A percentile compares a stretch with the other conserved stretches of the same genome.
Conservation (phyloP, 23 red algal species). For the Gracilaria gracilis region DNA sequence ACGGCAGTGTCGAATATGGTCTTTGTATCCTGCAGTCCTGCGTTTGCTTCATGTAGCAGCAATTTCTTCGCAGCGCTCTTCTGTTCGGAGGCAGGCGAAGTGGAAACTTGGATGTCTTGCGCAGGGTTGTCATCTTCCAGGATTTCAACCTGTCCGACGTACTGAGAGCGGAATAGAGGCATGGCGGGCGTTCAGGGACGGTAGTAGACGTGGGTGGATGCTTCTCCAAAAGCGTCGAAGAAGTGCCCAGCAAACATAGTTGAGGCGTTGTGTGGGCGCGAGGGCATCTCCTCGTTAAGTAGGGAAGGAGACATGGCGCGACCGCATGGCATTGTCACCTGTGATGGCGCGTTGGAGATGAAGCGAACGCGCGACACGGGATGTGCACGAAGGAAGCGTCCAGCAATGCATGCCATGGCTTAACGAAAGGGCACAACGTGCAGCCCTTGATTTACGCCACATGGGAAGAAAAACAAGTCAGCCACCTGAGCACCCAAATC, state of each 20-base stretch:
- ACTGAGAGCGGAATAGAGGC: conserved; percentile 4
- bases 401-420: conserved; percentile 1
- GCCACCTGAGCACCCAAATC: conserved; percentile 40
- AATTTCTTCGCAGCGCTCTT: background rate
- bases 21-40: conserved; percentile 7
- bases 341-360: background rate
- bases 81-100: background rate
- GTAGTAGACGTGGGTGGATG: background rate
- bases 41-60: conserved; percentile 16
- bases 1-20: background rate
- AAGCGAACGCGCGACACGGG: background rate
- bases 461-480: conserved; percentile 49
- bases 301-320: background rate
- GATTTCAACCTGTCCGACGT: conserved; percentile 5
- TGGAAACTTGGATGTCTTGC: background rate
- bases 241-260: background rate
- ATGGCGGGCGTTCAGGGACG: background rate
- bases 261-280: background rate
- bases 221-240: background rate
- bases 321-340: background rate
- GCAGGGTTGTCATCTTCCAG: background rate
- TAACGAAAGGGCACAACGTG: conserved; percentile 55
- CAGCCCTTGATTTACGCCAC: conserved; percentile 54
- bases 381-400: background rate
- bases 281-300: conserved; percentile 5